Percentiles rank a stretch among this genome's conserved stretches.
These are phyloP conservation scores for Odontarrhena argentea DNA, from an alignment of 345 rosid genomes.

Conservation along the genomic window DNA sequence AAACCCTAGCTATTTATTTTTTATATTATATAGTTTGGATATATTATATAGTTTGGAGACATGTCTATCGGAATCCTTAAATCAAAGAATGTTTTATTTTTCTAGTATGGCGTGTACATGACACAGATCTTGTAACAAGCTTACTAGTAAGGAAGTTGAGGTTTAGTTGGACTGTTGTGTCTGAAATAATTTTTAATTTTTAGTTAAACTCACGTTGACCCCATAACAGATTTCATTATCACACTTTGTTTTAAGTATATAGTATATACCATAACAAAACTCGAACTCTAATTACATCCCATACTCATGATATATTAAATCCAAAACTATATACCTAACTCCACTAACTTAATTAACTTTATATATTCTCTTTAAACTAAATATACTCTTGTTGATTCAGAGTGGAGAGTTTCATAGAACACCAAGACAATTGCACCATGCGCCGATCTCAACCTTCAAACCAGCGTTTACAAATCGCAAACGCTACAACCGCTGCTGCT, in stretches of 20 bases:
- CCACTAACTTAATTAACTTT: slow-evolving; percentile 35
- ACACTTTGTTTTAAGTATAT: slow-evolving; percentile 36
- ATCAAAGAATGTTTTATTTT: slow-evolving; percentile 38
- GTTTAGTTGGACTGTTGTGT: slow-evolving; percentile 28
- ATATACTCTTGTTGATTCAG: slow-evolving; percentile 43
- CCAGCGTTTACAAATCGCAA: slow-evolving; percentile 46
- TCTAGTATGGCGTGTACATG: slow-evolving; percentile 39
- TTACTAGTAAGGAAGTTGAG: slow-evolving; percentile 28
- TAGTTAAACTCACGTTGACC: slow-evolving; percentile 38
- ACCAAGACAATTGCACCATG: slow-evolving; percentile 85
- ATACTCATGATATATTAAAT: slow-evolving; percentile 31
- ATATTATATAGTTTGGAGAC: neutral
- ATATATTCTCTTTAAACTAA: slow-evolving; percentile 9
- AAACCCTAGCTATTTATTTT: slow-evolving; percentile 30
- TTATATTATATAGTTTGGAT: neutral
- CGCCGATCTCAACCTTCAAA: slow-evolving; percentile 54
- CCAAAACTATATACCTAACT: slow-evolving; percentile 38
- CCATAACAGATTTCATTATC: slow-evolving; percentile 28
- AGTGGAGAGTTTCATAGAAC: slow-evolving; percentile 98
- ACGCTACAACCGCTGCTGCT: slow-evolving; percentile 35
- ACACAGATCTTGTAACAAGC: slow-evolving; percentile 27
- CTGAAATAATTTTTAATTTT: neutral
- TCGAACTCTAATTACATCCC: slow-evolving; percentile 31
- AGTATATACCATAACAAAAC: slow-evolving; percentile 33
- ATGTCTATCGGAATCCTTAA: slow-evolving; percentile 32